These are phyloP conservation scores for Ophiostoma tasmaniense DNA, from an alignment of 2,329 filamentous ascomycete genomes.

Conservation along the genomic window DNA sequence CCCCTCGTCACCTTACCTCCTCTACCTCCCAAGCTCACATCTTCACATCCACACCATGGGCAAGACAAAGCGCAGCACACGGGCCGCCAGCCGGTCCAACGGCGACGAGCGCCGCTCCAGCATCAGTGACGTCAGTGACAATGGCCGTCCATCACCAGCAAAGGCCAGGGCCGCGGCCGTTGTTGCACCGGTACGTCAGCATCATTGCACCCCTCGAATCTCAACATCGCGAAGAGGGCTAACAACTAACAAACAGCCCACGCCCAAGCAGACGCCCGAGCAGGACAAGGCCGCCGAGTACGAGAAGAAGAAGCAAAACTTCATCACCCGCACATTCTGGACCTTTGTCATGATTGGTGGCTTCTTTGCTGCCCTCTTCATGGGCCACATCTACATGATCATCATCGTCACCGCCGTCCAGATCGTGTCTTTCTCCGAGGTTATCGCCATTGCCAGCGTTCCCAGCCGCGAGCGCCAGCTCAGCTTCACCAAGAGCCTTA, in stretches of 20 bases:
- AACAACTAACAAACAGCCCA: slow-evolving; percentile 7
- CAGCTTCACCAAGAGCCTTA: slow-evolving; percentile 88
- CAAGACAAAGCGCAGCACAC: slow-evolving; percentile 42
- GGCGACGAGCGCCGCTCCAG: slow-evolving; percentile 54
- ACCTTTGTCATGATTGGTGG: slow-evolving; percentile 92
- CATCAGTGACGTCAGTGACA: slow-evolving; percentile 51
- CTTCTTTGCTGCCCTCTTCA: slow-evolving; percentile 89
- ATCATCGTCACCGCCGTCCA: slow-evolving; percentile 86
- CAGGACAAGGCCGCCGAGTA: slow-evolving; percentile 56
- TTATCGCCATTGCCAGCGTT: slow-evolving; percentile 94
- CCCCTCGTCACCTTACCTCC: background rate
- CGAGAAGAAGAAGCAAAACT: slow-evolving; percentile 98
- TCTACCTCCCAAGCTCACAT: background rate
- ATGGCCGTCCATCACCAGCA: slow-evolving; percentile 17
- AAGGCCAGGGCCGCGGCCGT: slow-evolving; percentile 27
- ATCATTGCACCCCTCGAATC: background rate
- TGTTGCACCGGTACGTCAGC: slow-evolving; percentile 3
- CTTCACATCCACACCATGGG: slow-evolving; percentile 21
- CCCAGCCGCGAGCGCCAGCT: slow-evolving; percentile 85
- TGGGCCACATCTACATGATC: slow-evolving; percentile 96
- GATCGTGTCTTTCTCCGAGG: slow-evolving; percentile 97
- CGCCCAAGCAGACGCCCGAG: slow-evolving; percentile 31
- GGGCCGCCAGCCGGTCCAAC: slow-evolving; percentile 47
- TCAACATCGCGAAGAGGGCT: background rate
- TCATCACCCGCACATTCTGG: slow-evolving; percentile 95